Evolutionary conservation across 441 rosid genomes (phyloP).

Genomic region (Jatropha podagrica): DNA sequence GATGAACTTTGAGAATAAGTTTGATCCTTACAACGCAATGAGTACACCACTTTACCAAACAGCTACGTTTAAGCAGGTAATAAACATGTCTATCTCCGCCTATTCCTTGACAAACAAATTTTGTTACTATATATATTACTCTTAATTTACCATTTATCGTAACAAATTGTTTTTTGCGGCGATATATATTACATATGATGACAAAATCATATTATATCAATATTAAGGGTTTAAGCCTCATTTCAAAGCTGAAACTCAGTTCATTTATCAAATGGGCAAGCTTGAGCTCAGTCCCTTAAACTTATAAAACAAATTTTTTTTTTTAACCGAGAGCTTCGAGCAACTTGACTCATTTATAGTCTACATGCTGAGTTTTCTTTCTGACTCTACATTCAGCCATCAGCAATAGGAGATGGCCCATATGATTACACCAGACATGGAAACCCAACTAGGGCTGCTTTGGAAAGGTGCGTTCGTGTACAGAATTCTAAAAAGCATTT

Average conservation of each 20-base stretch:
- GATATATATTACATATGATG: too few species aligned
- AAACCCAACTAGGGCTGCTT: conserved; percentile 83
- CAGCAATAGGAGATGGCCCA: conserved; percentile 73
- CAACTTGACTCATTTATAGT: too few species aligned
- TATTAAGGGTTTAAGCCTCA: too few species aligned
- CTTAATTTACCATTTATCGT: too few species aligned
- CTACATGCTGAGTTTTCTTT: conserved; percentile 1
- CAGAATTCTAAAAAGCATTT: not conserved
- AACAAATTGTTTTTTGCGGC: too few species aligned
- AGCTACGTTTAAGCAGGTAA: conserved; percentile 90
- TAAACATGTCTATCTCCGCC: not conserved
- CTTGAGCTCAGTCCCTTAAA: too few species aligned
- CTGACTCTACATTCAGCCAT: conserved; percentile 48
- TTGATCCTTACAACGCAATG: conserved; percentile 81
- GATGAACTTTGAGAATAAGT: conserved; percentile 67
- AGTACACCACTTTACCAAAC: conserved; percentile 93
- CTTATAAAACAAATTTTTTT: too few species aligned
- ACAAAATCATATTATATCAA: too few species aligned
- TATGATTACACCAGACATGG: conserved; percentile 98
- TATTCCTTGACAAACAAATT: not conserved
- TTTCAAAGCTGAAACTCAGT: too few species aligned
- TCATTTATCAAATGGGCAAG: too few species aligned
- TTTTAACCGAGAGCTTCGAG: too few species aligned
- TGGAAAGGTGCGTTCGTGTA: conserved; percentile 59
- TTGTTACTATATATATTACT: not conserved